Evolutionary conservation across 441 rosid species (phyloP).

Genomic region (Gossypium gossypioides): DNA sequence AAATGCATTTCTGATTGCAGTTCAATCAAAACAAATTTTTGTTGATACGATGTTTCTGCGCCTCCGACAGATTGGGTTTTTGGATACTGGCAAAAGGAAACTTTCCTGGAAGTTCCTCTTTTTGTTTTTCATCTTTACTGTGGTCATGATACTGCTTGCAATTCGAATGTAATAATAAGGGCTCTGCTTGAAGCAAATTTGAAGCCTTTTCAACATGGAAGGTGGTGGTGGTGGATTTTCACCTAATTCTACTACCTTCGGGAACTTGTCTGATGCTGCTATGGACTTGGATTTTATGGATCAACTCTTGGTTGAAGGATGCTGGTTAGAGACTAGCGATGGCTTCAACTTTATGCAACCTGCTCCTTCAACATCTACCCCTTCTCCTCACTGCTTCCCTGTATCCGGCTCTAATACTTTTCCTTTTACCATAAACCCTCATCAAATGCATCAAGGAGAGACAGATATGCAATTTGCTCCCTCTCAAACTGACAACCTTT

Average conservation of each 20-base stretch:
- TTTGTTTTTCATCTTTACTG: slow-evolving; percentile 47
- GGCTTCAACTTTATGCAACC: slow-evolving; percentile 32
- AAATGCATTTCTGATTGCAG: slow-evolving; percentile 56
- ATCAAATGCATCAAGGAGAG: slow-evolving; percentile 25
- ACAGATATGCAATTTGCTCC: slow-evolving; percentile 18
- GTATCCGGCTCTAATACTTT: slow-evolving; percentile 20
- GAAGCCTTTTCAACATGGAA: slow-evolving; percentile 34
- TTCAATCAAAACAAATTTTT: slow-evolving; percentile 38
- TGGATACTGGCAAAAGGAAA: slow-evolving; percentile 37
- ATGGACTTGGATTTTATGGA: slow-evolving; percentile 90
- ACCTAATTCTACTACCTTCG: slow-evolving; percentile 31
- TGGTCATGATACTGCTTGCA: slow-evolving; percentile 39
- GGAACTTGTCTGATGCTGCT: slow-evolving; percentile 27
- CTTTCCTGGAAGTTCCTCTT: slow-evolving; percentile 64
- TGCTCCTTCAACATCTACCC: slow-evolving; percentile 22
- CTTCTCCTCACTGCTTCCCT: slow-evolving; percentile 22
- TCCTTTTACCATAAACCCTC: slow-evolving; percentile 20
- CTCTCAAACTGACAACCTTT: slow-evolving; percentile 22
- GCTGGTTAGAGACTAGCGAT: slow-evolving; percentile 65
- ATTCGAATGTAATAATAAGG: slow-evolving; percentile 21
- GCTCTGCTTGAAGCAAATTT: slow-evolving; percentile 24
- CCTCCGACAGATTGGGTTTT: slow-evolving; percentile 47
- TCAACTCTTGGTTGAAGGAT: slow-evolving; percentile 75
- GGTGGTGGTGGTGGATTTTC: slow-evolving; percentile 30
- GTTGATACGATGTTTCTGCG: slow-evolving; percentile 53